phyloP scores from a whole-genome alignment of 2,329 filamentous ascomycete species.

The Dothiorella sarmentorum region DNA sequence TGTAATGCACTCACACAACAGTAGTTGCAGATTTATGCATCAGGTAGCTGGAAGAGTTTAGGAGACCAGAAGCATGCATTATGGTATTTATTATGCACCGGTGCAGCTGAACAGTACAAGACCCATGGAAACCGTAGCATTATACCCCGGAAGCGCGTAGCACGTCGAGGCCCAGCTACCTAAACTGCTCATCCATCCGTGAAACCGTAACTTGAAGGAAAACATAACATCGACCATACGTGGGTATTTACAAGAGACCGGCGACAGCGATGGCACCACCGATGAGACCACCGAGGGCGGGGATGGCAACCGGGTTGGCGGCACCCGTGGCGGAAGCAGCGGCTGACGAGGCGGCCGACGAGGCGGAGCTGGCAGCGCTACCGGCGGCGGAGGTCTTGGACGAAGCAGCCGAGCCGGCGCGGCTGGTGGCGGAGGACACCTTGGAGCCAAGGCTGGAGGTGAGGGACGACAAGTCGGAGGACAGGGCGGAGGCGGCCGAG shows the following conservation, averaged over 20 bases:
- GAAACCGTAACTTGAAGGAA: slow-evolving; percentile 3
- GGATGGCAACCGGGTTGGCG: neutral
- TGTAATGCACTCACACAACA: too few species aligned
- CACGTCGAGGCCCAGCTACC: neutral
- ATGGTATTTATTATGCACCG: slow-evolving; percentile 9
- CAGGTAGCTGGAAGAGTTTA: neutral
- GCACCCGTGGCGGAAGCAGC: neutral
- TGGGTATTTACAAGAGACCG: slow-evolving; percentile 18
- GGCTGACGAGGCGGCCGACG: neutral
- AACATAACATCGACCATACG: neutral
- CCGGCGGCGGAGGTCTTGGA: neutral
- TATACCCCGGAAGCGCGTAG: neutral
- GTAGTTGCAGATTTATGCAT: too few species aligned
- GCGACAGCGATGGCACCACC: slow-evolving; percentile 10
- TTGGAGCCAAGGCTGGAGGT: neutral
- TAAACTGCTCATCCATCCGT: slow-evolving; percentile 9
- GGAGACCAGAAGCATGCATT: neutral
- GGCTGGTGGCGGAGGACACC: neutral
- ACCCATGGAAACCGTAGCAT: neutral
- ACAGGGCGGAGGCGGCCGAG: neutral
- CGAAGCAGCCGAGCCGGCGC: neutral
- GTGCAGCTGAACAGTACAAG: neutral
- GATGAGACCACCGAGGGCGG: slow-evolving; percentile 10
- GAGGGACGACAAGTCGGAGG: neutral
- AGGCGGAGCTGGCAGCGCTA: neutral